phyloP scores from a whole-genome alignment of 495 filamentous ascomycete species.

The Bombardia bombarda region DNA sequence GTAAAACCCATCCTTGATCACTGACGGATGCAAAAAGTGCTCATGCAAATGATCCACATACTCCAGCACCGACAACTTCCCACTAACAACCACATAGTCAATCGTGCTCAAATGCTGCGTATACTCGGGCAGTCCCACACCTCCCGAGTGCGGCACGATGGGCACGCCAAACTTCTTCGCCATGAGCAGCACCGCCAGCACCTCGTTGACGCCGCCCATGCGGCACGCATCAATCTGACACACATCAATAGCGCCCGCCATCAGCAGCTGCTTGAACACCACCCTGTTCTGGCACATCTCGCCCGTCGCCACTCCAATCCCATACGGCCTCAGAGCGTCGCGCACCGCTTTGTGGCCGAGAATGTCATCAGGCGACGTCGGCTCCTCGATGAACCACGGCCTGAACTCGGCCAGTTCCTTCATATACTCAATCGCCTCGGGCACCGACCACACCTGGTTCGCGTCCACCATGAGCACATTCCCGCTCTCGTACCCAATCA shows the following conservation, averaged over 20 bases:
- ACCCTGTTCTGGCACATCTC: conserved; percentile 97
- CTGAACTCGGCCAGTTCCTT: conserved; percentile 70
- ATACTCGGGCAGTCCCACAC: conserved; percentile 88
- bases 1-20: conserved; percentile 80
- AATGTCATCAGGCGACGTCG: conserved; percentile 89
- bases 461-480: conserved; percentile 94
- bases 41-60: conserved; percentile 93
- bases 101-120: conserved; percentile 91
- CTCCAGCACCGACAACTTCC: conserved; percentile 74
- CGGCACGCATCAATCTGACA: conserved; percentile 91
- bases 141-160: conserved; percentile 82
- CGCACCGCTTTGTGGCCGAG: conserved; percentile 80
- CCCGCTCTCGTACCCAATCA: conserved; percentile 79
- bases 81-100: conserved; percentile 84
- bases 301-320: conserved; percentile 82
- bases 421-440: conserved; percentile 88
- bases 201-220: conserved; percentile 87
- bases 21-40: conserved; percentile 77
- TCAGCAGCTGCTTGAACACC: conserved; percentile 86
- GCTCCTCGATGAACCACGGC: conserved; percentile 97
- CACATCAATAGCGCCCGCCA: conserved; percentile 71
- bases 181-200: conserved; percentile 82
- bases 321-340: conserved; percentile 63
- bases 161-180: conserved; percentile 80
- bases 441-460: conserved; percentile 91